phyloP scores from a whole-genome alignment of 1,284 basidiomycete genomes.

The Sanguinoderma infundibulare region DNA sequence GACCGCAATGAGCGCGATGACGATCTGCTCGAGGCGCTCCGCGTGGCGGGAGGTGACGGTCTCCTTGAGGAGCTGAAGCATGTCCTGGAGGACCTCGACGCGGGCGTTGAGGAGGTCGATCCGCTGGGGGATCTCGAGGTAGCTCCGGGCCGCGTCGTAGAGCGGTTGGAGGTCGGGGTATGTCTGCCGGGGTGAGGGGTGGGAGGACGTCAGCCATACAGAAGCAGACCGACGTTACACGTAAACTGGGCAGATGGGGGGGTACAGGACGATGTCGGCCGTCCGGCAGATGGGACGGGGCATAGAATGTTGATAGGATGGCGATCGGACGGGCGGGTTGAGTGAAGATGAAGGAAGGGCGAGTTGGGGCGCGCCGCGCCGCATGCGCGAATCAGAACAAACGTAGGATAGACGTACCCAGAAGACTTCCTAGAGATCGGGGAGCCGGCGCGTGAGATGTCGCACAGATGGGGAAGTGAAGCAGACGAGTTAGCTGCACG shows the following conservation, averaged over 20 bases:
- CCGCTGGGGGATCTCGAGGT: constrained; percentile 93
- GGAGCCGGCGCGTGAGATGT: constrained; percentile 7
- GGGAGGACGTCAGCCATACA: neutral
- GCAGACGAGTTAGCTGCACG: constrained; percentile 34
- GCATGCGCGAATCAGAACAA: neutral
- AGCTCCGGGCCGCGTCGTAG: constrained; percentile 91
- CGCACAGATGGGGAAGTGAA: neutral
- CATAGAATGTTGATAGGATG: neutral
- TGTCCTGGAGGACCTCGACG: constrained; percentile 96
- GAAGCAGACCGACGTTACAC: too few relatives aligned
- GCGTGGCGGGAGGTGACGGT: constrained; percentile 91
- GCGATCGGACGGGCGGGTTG: neutral
- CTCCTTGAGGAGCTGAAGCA: constrained; percentile 95
- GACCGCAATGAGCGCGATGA: constrained; percentile 90
- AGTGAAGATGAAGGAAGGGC: too few relatives aligned
- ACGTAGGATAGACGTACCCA: constrained; percentile 61
- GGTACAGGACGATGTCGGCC: too few relatives aligned
- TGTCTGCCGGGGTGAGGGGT: constrained; percentile 48
- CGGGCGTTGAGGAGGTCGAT: constrained; percentile 94
- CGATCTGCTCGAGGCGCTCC: constrained; percentile 94
- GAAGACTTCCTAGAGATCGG: constrained; percentile 77
- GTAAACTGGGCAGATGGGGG: too few relatives aligned
- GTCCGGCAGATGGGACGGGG: too few relatives aligned
- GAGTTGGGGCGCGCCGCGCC: neutral
- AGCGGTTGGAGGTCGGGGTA: constrained; percentile 95